A percentile compares a stretch with the other conserved stretches of the same genome.
phyloP scores from a whole-genome alignment of 164 flowering plant genomes.

The Chloranthus sessilifolius region DNA sequence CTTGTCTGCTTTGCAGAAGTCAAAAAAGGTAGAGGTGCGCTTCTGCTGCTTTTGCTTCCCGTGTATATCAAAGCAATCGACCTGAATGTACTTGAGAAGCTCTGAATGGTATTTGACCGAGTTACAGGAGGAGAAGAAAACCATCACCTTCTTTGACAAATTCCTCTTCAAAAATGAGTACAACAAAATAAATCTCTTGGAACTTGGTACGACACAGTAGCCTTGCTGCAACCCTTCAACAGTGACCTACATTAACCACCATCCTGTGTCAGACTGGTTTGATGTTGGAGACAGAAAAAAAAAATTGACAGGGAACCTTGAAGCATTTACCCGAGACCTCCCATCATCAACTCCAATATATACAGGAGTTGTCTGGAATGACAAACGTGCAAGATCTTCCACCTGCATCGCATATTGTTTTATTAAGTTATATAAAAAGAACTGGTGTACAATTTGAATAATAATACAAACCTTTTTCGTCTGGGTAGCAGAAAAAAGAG shows the following conservation, averaged over 20 bases:
- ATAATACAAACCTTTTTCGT: conserved; percentile 65
- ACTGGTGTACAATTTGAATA: conserved; percentile 2
- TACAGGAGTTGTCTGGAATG: conserved; percentile 65
- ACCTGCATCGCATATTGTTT: conserved; percentile 42
- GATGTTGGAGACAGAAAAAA: not conserved
- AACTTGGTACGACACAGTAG: conserved; percentile 72
- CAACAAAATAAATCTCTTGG: conserved; percentile 66
- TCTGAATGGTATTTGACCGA: conserved; percentile 90
- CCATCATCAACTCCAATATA: conserved; percentile 95
- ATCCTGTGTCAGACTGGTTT: conserved; percentile 4
- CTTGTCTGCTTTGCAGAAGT: conserved; percentile 73
- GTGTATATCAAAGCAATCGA: conserved; percentile 81
- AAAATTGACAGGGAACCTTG: not conserved
- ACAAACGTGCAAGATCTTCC: conserved; percentile 86
- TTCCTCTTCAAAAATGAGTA: conserved; percentile 86
- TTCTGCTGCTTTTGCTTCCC: conserved; percentile 91
- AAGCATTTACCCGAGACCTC: conserved; percentile 54
- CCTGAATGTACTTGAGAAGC: conserved; percentile 65
- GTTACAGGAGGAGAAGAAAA: conserved; percentile 91
- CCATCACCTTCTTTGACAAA: conserved; percentile 88
- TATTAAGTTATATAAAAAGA: not conserved
- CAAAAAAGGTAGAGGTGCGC: conserved; percentile 74
- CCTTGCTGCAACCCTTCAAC: conserved; percentile 91
- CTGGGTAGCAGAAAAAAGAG: conserved; percentile 96
- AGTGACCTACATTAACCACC: conserved; percentile 59